Percentiles rank a stretch among this genome's conserved stretches.
phyloP scores from a whole-genome alignment of 1,284 basidiomycete genomes.

The Papiliotrema flavescens region DNA sequence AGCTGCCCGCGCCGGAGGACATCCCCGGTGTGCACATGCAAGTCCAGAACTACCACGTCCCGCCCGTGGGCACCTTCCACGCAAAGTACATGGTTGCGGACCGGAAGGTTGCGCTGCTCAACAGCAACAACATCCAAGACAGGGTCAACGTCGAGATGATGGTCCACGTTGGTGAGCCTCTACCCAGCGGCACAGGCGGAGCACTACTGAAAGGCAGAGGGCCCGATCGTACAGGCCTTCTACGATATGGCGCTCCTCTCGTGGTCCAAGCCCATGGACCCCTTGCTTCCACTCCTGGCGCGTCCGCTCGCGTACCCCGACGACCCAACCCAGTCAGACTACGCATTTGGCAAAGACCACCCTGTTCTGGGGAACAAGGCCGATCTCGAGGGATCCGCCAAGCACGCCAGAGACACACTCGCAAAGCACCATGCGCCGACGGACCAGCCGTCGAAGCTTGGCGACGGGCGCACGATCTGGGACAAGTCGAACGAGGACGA shows the following conservation, averaged over 20 bases:
- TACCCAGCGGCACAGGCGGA: background rate
- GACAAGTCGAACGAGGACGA: conserved; percentile 14
- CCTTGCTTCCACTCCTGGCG: conserved; percentile 56
- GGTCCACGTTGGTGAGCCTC: conserved; percentile 51
- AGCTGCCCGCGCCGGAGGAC: conserved; percentile 57
- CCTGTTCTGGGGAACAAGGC: conserved; percentile 19
- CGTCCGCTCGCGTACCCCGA: conserved; percentile 29
- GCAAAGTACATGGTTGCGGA: conserved; percentile 70
- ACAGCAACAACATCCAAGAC: conserved; percentile 67
- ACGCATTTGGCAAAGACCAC: conserved; percentile 23
- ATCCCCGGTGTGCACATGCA: conserved; percentile 62
- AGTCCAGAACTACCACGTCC: conserved; percentile 48
- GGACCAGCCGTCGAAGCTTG: background rate
- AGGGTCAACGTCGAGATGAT: conserved; percentile 62
- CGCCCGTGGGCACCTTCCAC: conserved; percentile 56
- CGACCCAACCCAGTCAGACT: conserved; percentile 6
- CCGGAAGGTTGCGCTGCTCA: conserved; percentile 62
- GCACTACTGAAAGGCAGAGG: conserved; percentile 51
- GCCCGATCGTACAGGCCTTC: conserved; percentile 64
- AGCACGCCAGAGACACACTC: too few relatives aligned
- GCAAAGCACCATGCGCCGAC: conserved; percentile 15
- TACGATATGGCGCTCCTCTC: conserved; percentile 68
- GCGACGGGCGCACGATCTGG: conserved; percentile 1
- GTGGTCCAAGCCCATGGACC: conserved; percentile 58
- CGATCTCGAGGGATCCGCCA: conserved; percentile 11